phyloP scores from a whole-genome alignment of 805 yeast genomes.

The Metschnikowia continentalis region DNA sequence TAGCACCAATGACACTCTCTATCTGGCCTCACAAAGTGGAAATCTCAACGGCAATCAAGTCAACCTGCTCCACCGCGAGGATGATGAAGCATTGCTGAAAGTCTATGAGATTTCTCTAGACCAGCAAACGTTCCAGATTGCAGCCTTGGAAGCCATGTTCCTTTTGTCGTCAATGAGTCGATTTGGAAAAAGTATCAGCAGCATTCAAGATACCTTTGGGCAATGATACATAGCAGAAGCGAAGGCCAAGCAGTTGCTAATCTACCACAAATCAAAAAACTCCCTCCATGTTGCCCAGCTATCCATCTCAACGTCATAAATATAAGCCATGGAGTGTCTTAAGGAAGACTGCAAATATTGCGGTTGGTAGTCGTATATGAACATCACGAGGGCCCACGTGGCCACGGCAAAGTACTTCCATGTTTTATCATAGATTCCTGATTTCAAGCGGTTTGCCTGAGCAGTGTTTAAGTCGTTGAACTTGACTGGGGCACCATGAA shows the following conservation, averaged over 20 bases:
- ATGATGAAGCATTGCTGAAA: not conserved
- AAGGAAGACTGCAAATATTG: conserved; percentile 59
- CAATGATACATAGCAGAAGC: not conserved
- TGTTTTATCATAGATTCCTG: conserved; percentile 26
- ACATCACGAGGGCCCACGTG: conserved; percentile 74
- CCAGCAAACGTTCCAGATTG: not conserved
- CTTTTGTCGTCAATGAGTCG: not conserved
- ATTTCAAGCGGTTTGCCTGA: conserved; percentile 33
- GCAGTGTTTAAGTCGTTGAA: conserved; percentile 26
- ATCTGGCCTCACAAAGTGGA: not conserved
- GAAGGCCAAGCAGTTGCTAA: not conserved
- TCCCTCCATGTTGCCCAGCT: conserved; percentile 47
- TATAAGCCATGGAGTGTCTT: conserved; percentile 65
- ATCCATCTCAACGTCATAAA: conserved; percentile 57
- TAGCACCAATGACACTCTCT: not conserved
- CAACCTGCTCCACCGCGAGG: not conserved
- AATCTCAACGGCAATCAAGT: not conserved
- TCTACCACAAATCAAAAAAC: conserved; percentile 30
- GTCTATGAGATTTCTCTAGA: not conserved
- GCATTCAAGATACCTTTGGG: not conserved
- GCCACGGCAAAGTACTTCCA: conserved; percentile 63
- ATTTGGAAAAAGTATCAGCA: not conserved
- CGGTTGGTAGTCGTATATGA: conserved; percentile 60
- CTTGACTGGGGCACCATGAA: conserved; percentile 17
- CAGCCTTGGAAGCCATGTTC: not conserved